Conservation (phyloP, 495 filamentous ascomycete genomes). For the Acidomyces sp. region DNA sequence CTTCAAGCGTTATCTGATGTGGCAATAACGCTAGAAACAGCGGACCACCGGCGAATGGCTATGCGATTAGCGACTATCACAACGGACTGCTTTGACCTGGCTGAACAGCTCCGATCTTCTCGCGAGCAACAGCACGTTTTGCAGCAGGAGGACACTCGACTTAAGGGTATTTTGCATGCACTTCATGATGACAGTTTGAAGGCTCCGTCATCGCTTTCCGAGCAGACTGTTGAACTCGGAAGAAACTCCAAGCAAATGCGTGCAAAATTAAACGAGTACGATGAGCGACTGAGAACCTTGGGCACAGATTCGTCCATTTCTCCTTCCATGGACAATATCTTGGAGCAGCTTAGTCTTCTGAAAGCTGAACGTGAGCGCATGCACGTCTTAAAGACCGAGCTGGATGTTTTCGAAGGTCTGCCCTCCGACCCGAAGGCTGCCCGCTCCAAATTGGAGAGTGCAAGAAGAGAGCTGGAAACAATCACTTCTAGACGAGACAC, state of each 20-base stretch:
- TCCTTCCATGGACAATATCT: slow-evolving; percentile 39
- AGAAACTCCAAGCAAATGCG: slow-evolving; percentile 45
- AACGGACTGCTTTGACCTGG: slow-evolving; percentile 5
- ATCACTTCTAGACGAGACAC: slow-evolving; percentile 48
- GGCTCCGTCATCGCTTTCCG: slow-evolving; percentile 37
- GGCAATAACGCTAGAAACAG: slow-evolving; percentile 23
- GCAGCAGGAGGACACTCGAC: slow-evolving; percentile 9
- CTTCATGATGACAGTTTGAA: slow-evolving; percentile 35
- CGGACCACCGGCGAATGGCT: slow-evolving; percentile 21
- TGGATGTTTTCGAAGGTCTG: slow-evolving; percentile 50
- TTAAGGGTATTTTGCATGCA: slow-evolving; percentile 26
- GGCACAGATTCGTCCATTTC: slow-evolving; percentile 11
- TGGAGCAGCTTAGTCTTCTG: slow-evolving; percentile 39
- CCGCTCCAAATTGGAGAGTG: slow-evolving; percentile 47
- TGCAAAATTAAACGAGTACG: slow-evolving; percentile 46
- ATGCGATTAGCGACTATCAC: slow-evolving; percentile 13
- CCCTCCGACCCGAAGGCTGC: slow-evolving; percentile 57
- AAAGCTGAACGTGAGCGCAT: slow-evolving; percentile 37
- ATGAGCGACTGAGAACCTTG: slow-evolving; percentile 31
- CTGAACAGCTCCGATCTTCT: slow-evolving; percentile 3
- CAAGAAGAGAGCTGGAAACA: slow-evolving; percentile 46
- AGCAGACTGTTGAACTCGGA: slow-evolving; percentile 49
- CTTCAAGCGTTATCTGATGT: slow-evolving; percentile 26
- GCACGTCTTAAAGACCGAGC: slow-evolving; percentile 43
- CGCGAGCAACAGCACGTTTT: slow-evolving; percentile 11